phyloP scores from a whole-genome alignment of 2,329 filamentous ascomycete species.

The Elsinoe fawcettii region DNA sequence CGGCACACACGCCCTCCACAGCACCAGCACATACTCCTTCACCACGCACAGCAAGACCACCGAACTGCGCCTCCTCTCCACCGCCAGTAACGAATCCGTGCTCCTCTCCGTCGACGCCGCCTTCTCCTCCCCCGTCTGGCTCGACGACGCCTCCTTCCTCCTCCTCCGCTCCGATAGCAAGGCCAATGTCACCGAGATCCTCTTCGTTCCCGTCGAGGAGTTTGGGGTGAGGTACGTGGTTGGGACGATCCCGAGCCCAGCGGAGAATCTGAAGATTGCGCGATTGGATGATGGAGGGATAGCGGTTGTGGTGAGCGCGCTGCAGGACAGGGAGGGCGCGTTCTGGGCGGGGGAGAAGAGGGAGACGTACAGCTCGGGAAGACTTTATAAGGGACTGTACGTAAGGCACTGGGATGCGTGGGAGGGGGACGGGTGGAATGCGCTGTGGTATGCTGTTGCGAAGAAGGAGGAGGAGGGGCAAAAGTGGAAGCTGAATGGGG shows the following conservation, averaged over 20 bases:
- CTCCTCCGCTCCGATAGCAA: constrained; percentile 40
- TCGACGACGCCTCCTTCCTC: constrained; percentile 56
- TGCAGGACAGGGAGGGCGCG: constrained; percentile 59
- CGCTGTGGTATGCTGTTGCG: constrained; percentile 65
- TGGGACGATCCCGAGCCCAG: constrained; percentile 39
- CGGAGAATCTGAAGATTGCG: constrained; percentile 41
- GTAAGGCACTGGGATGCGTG: constrained; percentile 50
- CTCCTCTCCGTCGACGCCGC: constrained; percentile 57
- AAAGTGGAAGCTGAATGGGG: constrained; percentile 24
- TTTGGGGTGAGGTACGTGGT: constrained; percentile 28
- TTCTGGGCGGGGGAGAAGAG: constrained; percentile 49
- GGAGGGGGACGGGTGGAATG: constrained; percentile 59
- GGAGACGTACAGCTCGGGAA: constrained; percentile 40
- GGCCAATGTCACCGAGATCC: constrained; percentile 31
- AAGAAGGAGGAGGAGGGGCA: constrained; percentile 28
- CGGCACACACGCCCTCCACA: constrained; percentile 59
- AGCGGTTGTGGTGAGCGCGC: constrained; percentile 47
- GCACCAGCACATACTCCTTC: constrained; percentile 72
- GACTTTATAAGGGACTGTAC: constrained; percentile 44
- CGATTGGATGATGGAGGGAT: constrained; percentile 31
- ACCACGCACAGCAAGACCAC: constrained; percentile 59
- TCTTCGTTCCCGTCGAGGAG: constrained; percentile 25
- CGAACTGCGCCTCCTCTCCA: constrained; percentile 64
- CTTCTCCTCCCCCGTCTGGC: constrained; percentile 67
- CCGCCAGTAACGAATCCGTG: constrained; percentile 57